A percentile compares a stretch with the other conserved stretches of the same genome.
phyloP scores from a whole-genome alignment of 164 flowering plant species.

The Vitis rotundifolia region DNA sequence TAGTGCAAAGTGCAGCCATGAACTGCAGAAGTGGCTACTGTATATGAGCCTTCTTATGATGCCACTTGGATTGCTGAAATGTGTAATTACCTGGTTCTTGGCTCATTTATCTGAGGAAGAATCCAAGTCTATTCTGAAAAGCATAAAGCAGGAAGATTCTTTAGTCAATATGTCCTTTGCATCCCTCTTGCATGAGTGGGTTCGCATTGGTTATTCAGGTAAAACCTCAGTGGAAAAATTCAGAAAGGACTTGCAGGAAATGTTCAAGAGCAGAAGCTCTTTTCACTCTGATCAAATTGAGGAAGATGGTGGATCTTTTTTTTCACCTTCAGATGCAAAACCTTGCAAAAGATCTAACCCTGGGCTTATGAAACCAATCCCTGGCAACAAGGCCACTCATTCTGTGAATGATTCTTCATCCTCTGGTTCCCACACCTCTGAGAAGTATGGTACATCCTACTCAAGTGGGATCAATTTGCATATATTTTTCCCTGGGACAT shows the following conservation, averaged over 20 bases:
- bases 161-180: conserved; percentile 41
- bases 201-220: conserved; percentile 61
- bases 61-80: conserved; percentile 82
- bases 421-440: conserved; percentile 9
- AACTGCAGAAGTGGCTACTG: conserved; percentile 50
- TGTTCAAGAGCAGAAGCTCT: conserved; percentile 49
- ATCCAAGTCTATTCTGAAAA: conserved; percentile 40
- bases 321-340: conserved; percentile 16
- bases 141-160: conserved; percentile 42
- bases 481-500: conserved; percentile 44
- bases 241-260: conserved; percentile 44
- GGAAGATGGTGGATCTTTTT: conserved; percentile 22
- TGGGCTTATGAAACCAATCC: conserved; percentile 9
- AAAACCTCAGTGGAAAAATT: conserved; percentile 60
- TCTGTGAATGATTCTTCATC: conserved; percentile 21
- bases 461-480: conserved; percentile 57
- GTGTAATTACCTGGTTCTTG: conserved; percentile 65
- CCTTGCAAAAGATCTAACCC: conserved; percentile 22
- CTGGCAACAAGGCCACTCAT: conserved; percentile 22
- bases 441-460: conserved; percentile 36
- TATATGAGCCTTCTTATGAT: conserved; percentile 56
- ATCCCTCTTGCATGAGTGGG: conserved; percentile 65
- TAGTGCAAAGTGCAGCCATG: conserved; percentile 47
- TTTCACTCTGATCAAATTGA: conserved; percentile 32
- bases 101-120: conserved; percentile 59